Conservation (phyloP, 2,329 filamentous ascomycete genomes). For the Pseudonectria foliicola region DNA sequence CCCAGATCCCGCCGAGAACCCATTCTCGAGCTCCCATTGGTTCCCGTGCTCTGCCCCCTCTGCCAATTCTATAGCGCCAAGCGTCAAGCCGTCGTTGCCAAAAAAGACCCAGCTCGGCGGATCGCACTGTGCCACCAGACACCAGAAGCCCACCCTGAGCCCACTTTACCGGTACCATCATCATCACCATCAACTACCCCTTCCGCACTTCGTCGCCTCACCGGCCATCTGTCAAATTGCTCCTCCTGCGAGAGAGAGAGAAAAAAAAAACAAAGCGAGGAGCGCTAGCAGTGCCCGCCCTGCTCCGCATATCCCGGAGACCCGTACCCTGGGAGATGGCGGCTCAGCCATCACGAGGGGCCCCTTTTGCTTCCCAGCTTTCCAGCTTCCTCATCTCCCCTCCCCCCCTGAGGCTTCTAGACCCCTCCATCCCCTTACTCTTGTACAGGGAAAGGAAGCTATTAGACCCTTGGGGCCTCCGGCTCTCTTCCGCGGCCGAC, state of each 20-base stretch:
- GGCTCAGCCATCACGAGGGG: conserved; percentile 21
- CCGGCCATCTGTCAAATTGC: conserved; percentile 16
- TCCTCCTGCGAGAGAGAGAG: too few relatives aligned
- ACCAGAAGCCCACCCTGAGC: neutral
- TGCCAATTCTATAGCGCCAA: too few relatives aligned
- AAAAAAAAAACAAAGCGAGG: conserved; percentile 13
- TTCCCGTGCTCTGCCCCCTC: too few relatives aligned
- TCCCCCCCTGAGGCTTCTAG: conserved; percentile 11
- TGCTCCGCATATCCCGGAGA: neutral
- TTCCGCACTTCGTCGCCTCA: conserved; percentile 2
- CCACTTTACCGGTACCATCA: neutral
- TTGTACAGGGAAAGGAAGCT: too few relatives aligned
- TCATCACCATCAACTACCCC: conserved; percentile 1
- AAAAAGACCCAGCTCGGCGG: neutral
- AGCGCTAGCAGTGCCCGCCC: conserved; percentile 10
- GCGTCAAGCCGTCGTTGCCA: too few relatives aligned
- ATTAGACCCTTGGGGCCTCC: too few relatives aligned
- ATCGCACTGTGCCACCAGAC: conserved; percentile 10
- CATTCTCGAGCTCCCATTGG: too few relatives aligned
- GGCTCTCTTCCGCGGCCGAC: too few relatives aligned
- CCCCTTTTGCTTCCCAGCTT: conserved; percentile 6
- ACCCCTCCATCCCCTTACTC: neutral
- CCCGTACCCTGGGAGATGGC: conserved; percentile 18
- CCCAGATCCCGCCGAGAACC: too few relatives aligned
- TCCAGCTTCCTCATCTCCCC: neutral